Evolutionary conservation across 805 yeast species (phyloP), one percentile per base, ranked within the genome.

Genomic region (Lipomyces oligophaga): DNA sequence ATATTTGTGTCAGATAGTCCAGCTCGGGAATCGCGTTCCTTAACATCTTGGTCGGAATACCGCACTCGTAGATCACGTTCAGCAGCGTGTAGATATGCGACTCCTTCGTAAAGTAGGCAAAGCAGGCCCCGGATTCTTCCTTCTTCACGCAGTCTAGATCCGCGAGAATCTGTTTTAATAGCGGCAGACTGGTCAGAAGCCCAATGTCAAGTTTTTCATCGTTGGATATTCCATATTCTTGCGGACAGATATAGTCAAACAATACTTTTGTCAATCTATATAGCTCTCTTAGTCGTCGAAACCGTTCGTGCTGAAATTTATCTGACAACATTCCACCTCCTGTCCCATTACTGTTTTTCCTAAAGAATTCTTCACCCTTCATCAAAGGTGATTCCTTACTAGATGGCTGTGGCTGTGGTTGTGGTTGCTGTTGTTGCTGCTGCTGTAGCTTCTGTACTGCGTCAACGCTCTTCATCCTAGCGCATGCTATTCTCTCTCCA

Each of bases 151-250:
- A 76, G 47, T 83, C 80, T 36, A 93, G 79, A 62, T 93, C 97
- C 27, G 74, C 70, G 41, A 93, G 65, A 32, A 93, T 83, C 66
- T 87, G 95, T 64, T 81, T 85, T 1, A 96, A 94, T 58, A 93
- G 74, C 1, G 99, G 99, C 60, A 93, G 74, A 1, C 96, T 86
- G 0, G 99, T 93, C 58, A 93, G 71, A 47, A 93, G 71, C 3
- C 99, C 99, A 68, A 93, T 93, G 63, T 93, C 99, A 50, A 93
- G 75, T 63, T 93, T 93, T 66, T 93, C 98, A 60, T 83, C 82
- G 61, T 88, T 95, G 55, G 89, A 87, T 58, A 93, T 93, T 54
- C 99, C 99, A 63, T 93, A 93, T 63, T 93, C 99, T 66, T 93
- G 97, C 7, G 99, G 99, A 67, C 97, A 93, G 39, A 93, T 88